Evolutionary conservation across 2,329 filamentous ascomycete species (phyloP), one percentile per base, ranked within the genome.

Genomic region (Penicillium sp.): DNA sequence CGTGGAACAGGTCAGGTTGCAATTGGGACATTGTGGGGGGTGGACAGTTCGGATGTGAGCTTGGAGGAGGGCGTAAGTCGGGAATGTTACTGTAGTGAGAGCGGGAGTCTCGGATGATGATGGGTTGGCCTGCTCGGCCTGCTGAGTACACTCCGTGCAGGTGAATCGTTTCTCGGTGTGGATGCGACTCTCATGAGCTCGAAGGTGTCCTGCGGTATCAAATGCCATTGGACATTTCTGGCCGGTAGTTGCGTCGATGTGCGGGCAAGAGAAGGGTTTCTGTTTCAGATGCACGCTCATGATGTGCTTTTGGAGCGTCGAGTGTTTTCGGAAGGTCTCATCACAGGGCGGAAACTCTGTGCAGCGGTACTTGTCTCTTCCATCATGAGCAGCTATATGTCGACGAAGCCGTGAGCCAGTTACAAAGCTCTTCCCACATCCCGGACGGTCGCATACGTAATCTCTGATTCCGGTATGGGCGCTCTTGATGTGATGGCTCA

Each of bases 271-370:
- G 61, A 83, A 95, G 0, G 87, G 82, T 40, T 84, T 81, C 52
- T 84, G 70, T 26, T 83, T 75, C 34, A 91, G 72, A 66, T 97
- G 91, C 12, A 83, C 84, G 8, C 81, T 80, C 47, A 84, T 81
- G 55, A 95, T 80, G 65, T 97, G 91, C 45, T 86, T 83, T 64
- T 90, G 82, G 15, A 96, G 76, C 0, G 89, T 94, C 57, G 88
- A 83, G 64, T 88, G 85, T 69, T 95, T 96, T 53, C 91, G 81
- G 67, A 96, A 97, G 19, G 81, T 82, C 69, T 88, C 80, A n/a
- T 79, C 78, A 69, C 89, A 95, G 0, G 78, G 80, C 2, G 79
- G 77, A 57, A 81, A 84, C 31, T 81, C 83, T 19, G 78, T 81
- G 63, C 89, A 95, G 50, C 79, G 77, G 61, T 85, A 89, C 46